phyloP scores from a whole-genome alignment of 805 yeast species.

The Yamadazyma sp. region DNA sequence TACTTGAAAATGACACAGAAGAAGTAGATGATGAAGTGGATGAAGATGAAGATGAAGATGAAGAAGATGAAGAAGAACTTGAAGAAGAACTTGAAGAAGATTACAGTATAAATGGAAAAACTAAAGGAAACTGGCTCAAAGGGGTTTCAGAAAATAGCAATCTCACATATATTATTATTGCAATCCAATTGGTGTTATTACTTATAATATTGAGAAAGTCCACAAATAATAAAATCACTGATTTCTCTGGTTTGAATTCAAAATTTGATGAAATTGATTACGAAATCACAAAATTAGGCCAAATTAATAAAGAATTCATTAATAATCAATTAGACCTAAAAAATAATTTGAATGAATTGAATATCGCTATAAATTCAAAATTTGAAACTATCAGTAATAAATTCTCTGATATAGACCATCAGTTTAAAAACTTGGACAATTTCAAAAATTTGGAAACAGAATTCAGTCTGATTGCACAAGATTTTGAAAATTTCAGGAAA shows the following conservation, averaged over 20 bases:
- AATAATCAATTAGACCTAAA: conserved; percentile 4
- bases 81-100: conserved; percentile 3
- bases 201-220: background rate
- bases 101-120: background rate
- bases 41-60: background rate
- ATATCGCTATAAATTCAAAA: conserved; percentile 5
- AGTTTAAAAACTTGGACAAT: conserved; percentile 1
- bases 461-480: conserved; percentile 4
- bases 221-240: conserved; percentile 7
- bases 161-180: background rate
- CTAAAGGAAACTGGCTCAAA: too few relatives aligned
- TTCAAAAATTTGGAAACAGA: conserved; percentile 1
- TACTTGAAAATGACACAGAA: conserved; percentile 1
- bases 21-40: conserved; percentile 5
- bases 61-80: background rate
- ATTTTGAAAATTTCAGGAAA: background rate
- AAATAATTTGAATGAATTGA: conserved; percentile 6
- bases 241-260: conserved; percentile 11
- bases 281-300: conserved; percentile 3
- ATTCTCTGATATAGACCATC: conserved; percentile 4
- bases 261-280: conserved; percentile 14
- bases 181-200: background rate
- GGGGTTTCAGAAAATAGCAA: too few relatives aligned
- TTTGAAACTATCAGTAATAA: conserved; percentile 10
- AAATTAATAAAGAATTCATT: conserved; percentile 2